Evolutionary conservation across 805 yeast genomes (phyloP), one percentile per base, ranked within the genome.

Genomic region (Pichia californica): DNA sequence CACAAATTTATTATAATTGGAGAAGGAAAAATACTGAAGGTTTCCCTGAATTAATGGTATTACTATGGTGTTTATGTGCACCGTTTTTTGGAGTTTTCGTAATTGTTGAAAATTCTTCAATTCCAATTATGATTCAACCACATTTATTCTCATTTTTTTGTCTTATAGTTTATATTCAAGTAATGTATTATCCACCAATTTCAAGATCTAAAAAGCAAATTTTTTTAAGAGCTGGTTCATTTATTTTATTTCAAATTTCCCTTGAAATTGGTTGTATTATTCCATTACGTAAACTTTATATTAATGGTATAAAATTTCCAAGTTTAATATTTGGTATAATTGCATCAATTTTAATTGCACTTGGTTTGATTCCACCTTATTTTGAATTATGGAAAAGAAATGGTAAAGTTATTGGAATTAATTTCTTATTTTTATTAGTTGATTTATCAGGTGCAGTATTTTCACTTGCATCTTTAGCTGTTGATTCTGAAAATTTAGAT

Each of bases 1-100:
- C 97, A 2, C 67, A 62, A 50, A 81, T 89, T 36, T 69, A 78
- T 45, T 70, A 79, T 58, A 89, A 91, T 58, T 88, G 75, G 66
- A 70, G 71, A 45, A 73, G 74, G 8, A 88, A 91, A 55, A 79
- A 88, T 57, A 84, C 95, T 46, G 83, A 80, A 23, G 97, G 98
- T 0, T 64, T 89, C 9, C 96, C 95, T 1, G 88, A 89, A 5
- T n/a, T 74, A 29, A 88, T 91, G 96, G 73, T 87, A 77, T 74
- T 87, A 45, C 62, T 88, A 20, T 89, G 97, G 96, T 79, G 85
- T 4, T 57, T 68, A 7, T 70, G 79, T 57, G 78, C 79, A 7
- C 66, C 77, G 1, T 79, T 79, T 18, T 76, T 76, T 48, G 65
- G 75, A 5, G 71, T 74, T 30, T 76, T 73, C 54, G 71, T 76